Percentiles rank a stretch among this genome's conserved stretches.
phyloP scores from a whole-genome alignment of 148 eudicot genomes.

The Rhododendron williamsianum region DNA sequence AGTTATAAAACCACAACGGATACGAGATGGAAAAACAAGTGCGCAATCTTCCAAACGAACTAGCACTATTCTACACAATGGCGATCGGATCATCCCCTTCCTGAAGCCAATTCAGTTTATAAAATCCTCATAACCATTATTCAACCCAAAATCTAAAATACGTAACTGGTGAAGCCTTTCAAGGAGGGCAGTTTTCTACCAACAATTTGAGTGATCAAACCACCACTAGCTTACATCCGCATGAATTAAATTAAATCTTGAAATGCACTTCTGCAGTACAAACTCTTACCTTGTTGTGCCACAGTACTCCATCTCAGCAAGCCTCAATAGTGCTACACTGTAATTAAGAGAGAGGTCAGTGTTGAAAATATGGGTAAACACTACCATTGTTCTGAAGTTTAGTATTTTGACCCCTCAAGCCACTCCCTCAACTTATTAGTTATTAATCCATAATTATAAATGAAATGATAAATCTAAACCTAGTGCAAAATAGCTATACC shows the following conservation, averaged over 20 bases:
- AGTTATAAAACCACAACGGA: neutral
- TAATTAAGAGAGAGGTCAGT: conserved; percentile 14
- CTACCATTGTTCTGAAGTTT: neutral
- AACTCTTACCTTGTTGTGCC: conserved; percentile 88
- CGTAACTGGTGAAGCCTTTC: neutral
- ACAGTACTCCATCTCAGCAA: conserved; percentile 87
- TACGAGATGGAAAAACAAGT: neutral
- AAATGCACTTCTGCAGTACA: neutral
- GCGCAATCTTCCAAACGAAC: too few relatives aligned
- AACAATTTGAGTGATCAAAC: neutral
- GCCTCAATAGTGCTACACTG: conserved; percentile 83
- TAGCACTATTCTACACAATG: neutral
- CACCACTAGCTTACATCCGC: neutral
- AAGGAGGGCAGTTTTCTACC: neutral
- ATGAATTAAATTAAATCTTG: neutral
- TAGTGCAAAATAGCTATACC: conserved; percentile 35
- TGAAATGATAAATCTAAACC: neutral
- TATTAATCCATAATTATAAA: neutral
- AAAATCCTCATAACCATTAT: neutral
- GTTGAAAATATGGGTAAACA: neutral
- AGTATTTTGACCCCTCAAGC: neutral
- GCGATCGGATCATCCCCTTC: neutral
- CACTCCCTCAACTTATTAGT: neutral
- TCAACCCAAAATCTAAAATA: neutral
- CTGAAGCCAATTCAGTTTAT: neutral